A percentile compares a stretch with the other conserved stretches of the same genome.
phyloP scores from a whole-genome alignment of 345 rosid genomes.

The Citrus hindsii region DNA sequence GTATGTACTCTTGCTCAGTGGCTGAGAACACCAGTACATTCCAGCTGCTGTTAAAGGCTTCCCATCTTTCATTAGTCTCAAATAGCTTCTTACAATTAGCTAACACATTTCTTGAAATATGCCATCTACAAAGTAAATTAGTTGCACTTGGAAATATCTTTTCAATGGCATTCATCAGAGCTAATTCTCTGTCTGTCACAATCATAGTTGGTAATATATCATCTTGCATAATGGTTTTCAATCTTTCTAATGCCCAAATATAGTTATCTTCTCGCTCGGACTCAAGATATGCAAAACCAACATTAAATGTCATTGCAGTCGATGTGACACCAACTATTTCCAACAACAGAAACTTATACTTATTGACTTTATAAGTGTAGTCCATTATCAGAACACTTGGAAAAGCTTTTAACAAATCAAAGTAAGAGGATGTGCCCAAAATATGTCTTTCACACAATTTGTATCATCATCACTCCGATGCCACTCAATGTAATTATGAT shows the following conservation, averaged over 20 bases:
- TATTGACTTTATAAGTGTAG: not conserved
- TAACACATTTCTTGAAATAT: conserved; percentile 1
- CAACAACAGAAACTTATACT: not conserved
- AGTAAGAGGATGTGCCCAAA: not conserved
- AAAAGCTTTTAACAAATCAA: conserved; percentile 6
- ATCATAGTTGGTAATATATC: conserved; percentile 3
- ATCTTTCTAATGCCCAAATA: conserved; percentile 12
- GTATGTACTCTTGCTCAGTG: conserved; percentile 8
- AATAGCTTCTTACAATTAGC: not conserved
- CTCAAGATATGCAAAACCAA: conserved; percentile 14
- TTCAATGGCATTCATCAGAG: conserved; percentile 1
- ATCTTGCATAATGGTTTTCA: conserved; percentile 7
- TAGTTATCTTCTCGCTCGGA: conserved; percentile 12
- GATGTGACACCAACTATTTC: conserved; percentile 13
- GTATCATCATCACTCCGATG: not conserved
- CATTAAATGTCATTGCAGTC: not conserved
- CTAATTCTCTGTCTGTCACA: conserved; percentile 11
- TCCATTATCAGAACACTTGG: conserved; percentile 4
- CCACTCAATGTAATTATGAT: conserved; percentile 11
- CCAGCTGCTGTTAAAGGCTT: conserved; percentile 3
- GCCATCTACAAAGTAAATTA: conserved; percentile 9
- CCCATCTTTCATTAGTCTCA: conserved; percentile 9
- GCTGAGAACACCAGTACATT: conserved; percentile 6
- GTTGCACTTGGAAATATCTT: not conserved
- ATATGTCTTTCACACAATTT: not conserved